These are phyloP conservation scores for Alloteropsis angusta DNA, from an alignment of 202 grass and related monocot genomes.

Conservation along the genomic window DNA sequence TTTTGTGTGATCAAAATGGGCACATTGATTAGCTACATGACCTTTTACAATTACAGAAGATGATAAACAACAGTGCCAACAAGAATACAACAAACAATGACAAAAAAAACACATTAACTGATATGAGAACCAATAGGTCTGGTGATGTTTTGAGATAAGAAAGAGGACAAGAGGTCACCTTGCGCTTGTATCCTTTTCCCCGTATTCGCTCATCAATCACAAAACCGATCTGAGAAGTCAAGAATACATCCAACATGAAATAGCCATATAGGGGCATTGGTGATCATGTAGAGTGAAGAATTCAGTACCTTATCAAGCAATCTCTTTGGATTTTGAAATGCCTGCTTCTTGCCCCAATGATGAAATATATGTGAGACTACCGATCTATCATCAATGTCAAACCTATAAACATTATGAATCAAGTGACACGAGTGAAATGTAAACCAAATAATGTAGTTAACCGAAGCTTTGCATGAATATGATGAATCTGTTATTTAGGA, in stretches of 20 bases:
- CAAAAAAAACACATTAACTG: slow-evolving; percentile 11
- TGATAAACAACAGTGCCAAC: neutral
- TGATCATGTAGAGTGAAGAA: slow-evolving; percentile 4
- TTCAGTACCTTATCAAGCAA: slow-evolving; percentile 64
- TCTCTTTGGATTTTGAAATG: slow-evolving; percentile 77
- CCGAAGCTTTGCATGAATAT: neutral
- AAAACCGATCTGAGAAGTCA: slow-evolving; percentile 62
- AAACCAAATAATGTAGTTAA: neutral
- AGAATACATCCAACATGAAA: neutral
- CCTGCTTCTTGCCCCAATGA: slow-evolving; percentile 68
- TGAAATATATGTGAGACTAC: slow-evolving; percentile 75
- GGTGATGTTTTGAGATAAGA: neutral
- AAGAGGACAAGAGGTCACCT: slow-evolving; percentile 47
- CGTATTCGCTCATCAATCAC: slow-evolving; percentile 86
- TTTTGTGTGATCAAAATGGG: neutral
- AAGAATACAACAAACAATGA: neutral
- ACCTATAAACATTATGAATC: slow-evolving; percentile 33
- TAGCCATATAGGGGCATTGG: neutral
- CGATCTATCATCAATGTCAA: slow-evolving; percentile 64
- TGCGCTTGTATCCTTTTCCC: slow-evolving; percentile 77
- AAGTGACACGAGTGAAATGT: neutral
- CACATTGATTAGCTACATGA: neutral
- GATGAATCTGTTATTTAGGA: neutral
- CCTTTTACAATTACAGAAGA: neutral
- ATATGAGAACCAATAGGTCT: neutral